These are phyloP conservation scores for Aegilops bicornis DNA, from an alignment of 176 grass and related monocot genomes.

Conservation along the genomic window DNA sequence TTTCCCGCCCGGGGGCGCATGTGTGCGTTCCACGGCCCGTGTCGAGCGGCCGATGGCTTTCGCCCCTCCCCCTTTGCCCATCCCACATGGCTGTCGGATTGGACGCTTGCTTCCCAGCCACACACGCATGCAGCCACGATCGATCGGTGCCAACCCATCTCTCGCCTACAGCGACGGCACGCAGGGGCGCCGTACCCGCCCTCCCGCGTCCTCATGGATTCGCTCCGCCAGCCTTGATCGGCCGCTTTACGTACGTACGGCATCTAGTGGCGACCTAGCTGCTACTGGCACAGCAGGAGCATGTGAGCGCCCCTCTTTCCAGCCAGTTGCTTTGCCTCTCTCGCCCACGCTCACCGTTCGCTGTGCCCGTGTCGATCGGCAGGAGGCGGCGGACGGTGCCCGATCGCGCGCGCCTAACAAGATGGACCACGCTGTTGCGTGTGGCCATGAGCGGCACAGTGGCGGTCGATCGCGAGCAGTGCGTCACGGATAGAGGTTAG, in stretches of 20 bases:
- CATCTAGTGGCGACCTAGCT: background rate
- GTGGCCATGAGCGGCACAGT: background rate
- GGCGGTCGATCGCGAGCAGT: background rate
- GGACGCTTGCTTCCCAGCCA: slow-evolving; percentile 8
- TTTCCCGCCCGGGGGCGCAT: background rate
- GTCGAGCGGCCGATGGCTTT: slow-evolving; percentile 25
- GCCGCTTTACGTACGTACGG: background rate
- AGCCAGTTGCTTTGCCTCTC: background rate
- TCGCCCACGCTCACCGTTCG: background rate
- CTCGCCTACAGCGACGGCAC: background rate
- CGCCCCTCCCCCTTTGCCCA: background rate
- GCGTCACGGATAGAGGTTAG: slow-evolving; percentile 22
- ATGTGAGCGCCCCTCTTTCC: background rate
- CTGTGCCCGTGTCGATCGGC: background rate
- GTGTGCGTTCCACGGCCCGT: background rate
- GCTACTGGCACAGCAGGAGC: background rate
- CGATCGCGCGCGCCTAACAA: slow-evolving; percentile 4
- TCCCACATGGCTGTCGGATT: slow-evolving; percentile 26
- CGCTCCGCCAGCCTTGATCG: background rate
- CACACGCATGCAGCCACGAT: background rate
- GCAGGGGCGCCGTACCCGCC: background rate
- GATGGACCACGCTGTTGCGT: slow-evolving; percentile 16
- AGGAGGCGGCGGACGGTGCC: background rate
- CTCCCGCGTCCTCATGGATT: background rate
- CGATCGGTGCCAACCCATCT: background rate